Conservation (phyloP, 768 basidiomycete genomes). For the Termitomyces sp. region DNA sequence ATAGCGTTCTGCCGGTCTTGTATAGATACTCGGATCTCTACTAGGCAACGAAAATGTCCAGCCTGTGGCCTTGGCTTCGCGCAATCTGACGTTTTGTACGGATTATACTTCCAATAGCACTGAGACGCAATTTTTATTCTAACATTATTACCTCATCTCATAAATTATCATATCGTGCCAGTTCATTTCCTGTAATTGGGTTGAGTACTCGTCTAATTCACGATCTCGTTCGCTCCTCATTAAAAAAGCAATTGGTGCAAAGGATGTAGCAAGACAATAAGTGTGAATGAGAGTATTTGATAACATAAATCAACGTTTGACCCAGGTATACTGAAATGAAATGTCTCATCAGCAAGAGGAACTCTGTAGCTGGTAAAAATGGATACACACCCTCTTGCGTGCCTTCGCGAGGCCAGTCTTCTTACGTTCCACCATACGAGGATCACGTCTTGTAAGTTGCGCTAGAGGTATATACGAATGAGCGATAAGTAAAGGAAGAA, state of each 20-base stretch:
- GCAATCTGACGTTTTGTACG: constrained; percentile 66
- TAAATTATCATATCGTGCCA: constrained; percentile 10
- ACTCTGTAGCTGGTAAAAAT: neutral
- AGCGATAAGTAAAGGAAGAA: constrained; percentile 8
- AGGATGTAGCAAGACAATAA: neutral
- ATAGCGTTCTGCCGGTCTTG: constrained; percentile 83
- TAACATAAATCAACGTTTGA: constrained; percentile 75
- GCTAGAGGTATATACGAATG: constrained; percentile 41
- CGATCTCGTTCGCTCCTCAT: neutral
- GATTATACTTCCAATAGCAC: constrained; percentile 43
- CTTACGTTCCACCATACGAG: constrained; percentile 97
- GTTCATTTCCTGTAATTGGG: constrained; percentile 4
- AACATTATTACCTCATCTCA: constrained; percentile 16
- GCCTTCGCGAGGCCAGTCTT: constrained; percentile 94
- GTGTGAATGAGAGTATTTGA: neutral
- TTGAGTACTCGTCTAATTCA: constrained; percentile 4
- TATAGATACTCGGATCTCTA: constrained; percentile 82
- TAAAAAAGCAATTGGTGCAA: neutral
- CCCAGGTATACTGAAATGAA: constrained; percentile 82
- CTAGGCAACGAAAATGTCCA: constrained; percentile 92
- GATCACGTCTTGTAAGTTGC: constrained; percentile 84
- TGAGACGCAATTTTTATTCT: neutral
- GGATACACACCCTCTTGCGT: constrained; percentile 74
- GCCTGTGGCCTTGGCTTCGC: constrained; percentile 82
- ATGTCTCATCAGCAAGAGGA: constrained; percentile 10